Percentiles rank a stretch among this genome's conserved stretches.
Evolutionary conservation across 805 yeast genomes (phyloP).

Genomic region (Danielia oregonensis): DNA sequence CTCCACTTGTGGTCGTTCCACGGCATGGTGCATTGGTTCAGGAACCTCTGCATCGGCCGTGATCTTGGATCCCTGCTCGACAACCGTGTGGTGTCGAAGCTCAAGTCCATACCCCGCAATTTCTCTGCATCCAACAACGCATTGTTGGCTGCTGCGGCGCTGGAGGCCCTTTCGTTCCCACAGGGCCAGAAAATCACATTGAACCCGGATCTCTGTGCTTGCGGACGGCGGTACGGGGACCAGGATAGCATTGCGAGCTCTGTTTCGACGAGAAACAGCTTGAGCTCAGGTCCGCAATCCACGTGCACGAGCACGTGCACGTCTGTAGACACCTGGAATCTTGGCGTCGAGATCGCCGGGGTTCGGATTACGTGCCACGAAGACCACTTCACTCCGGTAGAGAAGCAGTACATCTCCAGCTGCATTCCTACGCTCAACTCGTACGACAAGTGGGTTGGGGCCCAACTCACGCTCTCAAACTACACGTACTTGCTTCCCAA

Average conservation of each 20-base stretch:
- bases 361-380: slow-evolving; percentile 11
- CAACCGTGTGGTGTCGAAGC: slow-evolving; percentile 17
- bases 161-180: slow-evolving; percentile 1
- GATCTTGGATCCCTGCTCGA: slow-evolving; percentile 34
- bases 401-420: slow-evolving; percentile 34
- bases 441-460: slow-evolving; percentile 33
- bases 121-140: slow-evolving; percentile 11
- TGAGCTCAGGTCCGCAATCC: not conserved
- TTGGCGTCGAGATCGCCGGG: slow-evolving; percentile 5
- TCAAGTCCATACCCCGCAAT: slow-evolving; percentile 20
- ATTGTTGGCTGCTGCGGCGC: slow-evolving; percentile 8
- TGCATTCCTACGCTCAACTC: slow-evolving; percentile 38
- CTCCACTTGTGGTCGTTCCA: slow-evolving; percentile 41
- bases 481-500: slow-evolving; percentile 8
- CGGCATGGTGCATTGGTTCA: slow-evolving; percentile 37
- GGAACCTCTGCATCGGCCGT: slow-evolving; percentile 30
- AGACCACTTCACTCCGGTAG: slow-evolving; percentile 19
- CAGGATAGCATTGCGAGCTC: not conserved
- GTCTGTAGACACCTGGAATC: not conserved
- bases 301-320: not conserved
- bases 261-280: not conserved
- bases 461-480: slow-evolving; percentile 11
- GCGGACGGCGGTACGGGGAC: too few relatives aligned
- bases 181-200: not conserved
- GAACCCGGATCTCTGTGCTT: too few relatives aligned